These are phyloP conservation scores for Castanospermum australe DNA, from an alignment of 306 rosid genomes.

Conservation along the genomic window DNA sequence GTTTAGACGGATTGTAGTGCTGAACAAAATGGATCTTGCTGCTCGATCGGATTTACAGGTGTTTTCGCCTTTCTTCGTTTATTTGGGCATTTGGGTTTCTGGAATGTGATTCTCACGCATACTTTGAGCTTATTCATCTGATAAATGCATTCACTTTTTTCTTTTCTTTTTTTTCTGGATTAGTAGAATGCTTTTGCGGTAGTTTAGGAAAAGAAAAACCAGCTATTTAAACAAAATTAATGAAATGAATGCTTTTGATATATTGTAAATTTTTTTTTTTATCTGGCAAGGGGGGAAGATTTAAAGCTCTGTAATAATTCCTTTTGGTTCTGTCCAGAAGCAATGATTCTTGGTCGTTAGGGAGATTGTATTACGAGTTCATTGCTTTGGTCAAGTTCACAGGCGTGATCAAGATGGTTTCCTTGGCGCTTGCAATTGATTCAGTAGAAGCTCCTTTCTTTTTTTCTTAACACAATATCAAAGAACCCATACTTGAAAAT, in stretches of 20 bases:
- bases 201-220: not conserved
- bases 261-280: too few relatives aligned
- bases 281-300: not conserved
- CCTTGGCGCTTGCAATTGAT: too few relatives aligned
- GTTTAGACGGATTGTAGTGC: slow-evolving; percentile 44
- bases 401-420: too few relatives aligned
- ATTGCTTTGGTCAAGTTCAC: too few relatives aligned
- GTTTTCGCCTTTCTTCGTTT: not conserved
- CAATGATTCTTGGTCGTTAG: too few relatives aligned
- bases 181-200: too few relatives aligned
- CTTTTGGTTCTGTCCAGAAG: not conserved
- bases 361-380: too few relatives aligned
- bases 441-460: too few relatives aligned
- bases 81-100: not conserved
- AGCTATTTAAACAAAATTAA: not conserved
- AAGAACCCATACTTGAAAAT: not conserved
- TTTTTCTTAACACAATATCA: not conserved
- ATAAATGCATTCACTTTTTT: not conserved
- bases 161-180: too few relatives aligned
- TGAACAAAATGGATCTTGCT: slow-evolving; percentile 90
- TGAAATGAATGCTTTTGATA: not conserved
- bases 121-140: not conserved
- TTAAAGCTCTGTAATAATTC: not conserved
- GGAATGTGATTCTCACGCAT: not conserved
- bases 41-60: slow-evolving; percentile 54